Base-by-base conservation (phyloP, 2,329 filamentous ascomycete species). In the Orbilia ellipsospora region DNA sequence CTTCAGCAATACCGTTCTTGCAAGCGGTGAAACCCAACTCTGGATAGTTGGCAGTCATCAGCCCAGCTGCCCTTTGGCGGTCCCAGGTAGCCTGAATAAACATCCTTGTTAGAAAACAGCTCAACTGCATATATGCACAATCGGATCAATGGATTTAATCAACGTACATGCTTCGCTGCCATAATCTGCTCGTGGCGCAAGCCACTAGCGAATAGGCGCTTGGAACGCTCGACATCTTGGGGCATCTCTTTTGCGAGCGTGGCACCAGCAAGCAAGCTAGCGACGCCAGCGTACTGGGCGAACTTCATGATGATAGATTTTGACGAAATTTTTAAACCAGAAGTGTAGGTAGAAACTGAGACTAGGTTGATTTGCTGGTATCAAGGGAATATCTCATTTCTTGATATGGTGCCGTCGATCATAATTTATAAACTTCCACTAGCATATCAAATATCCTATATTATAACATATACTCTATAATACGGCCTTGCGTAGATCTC, bases 21-120 rank as follows among this genome's bases (percentile, higher is more conserved):
- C 69, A 73, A 16, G 57, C 44, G 7, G 69, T 61, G 69, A 66
- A 73, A 23, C 69, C 69, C 44, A 73, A 42, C 50, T 73, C 69
- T 48, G 55, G 55, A 40, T 73, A 73, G 13, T 15, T 15, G 36
- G 69, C 69, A 15, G 69, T 73, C 60, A 67, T 65, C 15, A 66
- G 26, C 15, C 69, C 69, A 28, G 63, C 62, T 15, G 69, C 69
- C 36, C 51, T 42, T 42, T 73, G 56, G 5, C 16, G 36, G 26
- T 55, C 56, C 69, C 69, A 73, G 26, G 54, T 62, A 26, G 69
- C 45, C 69, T 73, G 57, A 13, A 6, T 12, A 23, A 55, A 48
- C n/a, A 66, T 16, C 69, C 62, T 50, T 65, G 69, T 73, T 45
- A 73, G 62, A 56, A 73, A 73, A 66, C 65, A 73, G 62, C 69